Evolutionary conservation across 1,284 basidiomycete species (phyloP).

Genomic region (Ganoderma resinaceum): DNA sequence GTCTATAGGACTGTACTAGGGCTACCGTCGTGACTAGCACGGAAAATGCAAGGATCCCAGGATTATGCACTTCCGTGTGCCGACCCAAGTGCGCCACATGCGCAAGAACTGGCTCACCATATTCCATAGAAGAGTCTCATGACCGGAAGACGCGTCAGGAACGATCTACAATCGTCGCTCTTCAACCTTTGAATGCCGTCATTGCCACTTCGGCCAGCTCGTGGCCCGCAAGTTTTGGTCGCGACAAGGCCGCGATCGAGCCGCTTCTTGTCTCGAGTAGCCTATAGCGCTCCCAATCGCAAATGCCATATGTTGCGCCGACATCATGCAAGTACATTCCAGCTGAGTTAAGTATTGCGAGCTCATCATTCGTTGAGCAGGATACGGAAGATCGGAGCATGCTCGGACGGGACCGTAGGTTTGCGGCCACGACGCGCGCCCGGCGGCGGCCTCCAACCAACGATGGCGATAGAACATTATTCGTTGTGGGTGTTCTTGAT

Average conservation of each 20-base stretch:
- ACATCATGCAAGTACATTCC: background rate
- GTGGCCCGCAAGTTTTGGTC: background rate
- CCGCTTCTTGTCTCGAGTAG: background rate
- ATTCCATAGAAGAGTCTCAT: background rate
- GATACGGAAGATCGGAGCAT: background rate
- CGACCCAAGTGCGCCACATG: background rate
- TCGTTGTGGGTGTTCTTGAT: slow-evolving; percentile 1
- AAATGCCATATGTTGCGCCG: background rate
- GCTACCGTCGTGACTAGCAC: background rate
- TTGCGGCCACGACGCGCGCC: background rate
- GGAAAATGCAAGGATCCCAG: background rate
- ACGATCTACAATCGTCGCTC: background rate
- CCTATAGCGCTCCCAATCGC: background rate
- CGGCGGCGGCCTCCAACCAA: background rate
- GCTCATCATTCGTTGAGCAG: background rate
- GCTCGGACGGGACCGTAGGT: background rate
- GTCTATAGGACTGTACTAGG: background rate
- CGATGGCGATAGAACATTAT: background rate
- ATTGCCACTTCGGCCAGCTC: background rate
- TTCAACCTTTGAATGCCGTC: background rate
- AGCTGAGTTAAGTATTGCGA: background rate
- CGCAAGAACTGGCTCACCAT: background rate
- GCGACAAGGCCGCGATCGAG: background rate
- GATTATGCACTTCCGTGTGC: background rate
- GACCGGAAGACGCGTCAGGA: background rate